A percentile compares a stretch with the other conserved stretches of the same genome.
Evolutionary conservation across 768 basidiomycete genomes (phyloP).

Genomic region (Russula emetica): DNA sequence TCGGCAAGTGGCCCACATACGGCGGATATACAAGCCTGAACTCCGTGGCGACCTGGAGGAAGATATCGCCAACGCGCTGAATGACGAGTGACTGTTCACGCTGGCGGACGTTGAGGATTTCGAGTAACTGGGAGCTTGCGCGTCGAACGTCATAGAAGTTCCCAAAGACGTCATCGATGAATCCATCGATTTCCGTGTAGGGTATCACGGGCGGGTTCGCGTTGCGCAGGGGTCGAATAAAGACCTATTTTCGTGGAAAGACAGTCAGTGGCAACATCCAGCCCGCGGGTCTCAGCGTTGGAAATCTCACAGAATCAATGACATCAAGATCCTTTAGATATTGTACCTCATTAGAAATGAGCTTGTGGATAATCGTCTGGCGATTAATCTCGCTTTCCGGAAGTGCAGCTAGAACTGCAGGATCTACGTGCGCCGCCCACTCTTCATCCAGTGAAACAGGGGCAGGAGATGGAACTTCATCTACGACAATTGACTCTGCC

Average conservation of each 20-base stretch:
- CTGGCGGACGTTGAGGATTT: slow-evolving; percentile 82
- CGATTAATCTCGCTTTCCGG: slow-evolving; percentile 75
- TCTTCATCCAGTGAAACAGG: slow-evolving; percentile 34
- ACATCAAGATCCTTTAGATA: slow-evolving; percentile 84
- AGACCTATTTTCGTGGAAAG: slow-evolving; percentile 39
- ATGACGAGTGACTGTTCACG: slow-evolving; percentile 80
- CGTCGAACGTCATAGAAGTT: slow-evolving; percentile 86
- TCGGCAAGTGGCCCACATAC: slow-evolving; percentile 79
- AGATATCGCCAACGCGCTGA: slow-evolving; percentile 81
- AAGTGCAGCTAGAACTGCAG: slow-evolving; percentile 48
- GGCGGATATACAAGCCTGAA: slow-evolving; percentile 83
- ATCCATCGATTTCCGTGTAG: slow-evolving; percentile 60
- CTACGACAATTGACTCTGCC: slow-evolving; percentile 12
- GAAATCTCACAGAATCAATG: slow-evolving; percentile 58
- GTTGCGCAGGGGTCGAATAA: slow-evolving; percentile 51
- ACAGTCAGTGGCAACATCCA: slow-evolving; percentile 40
- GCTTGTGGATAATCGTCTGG: slow-evolving; percentile 84
- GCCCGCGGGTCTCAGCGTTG: slow-evolving; percentile 37
- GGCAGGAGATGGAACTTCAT: slow-evolving; percentile 8
- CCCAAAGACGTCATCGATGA: slow-evolving; percentile 86
- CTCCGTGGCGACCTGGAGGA: slow-evolving; percentile 80
- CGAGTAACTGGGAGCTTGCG: slow-evolving; percentile 76
- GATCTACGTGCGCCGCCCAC: slow-evolving; percentile 53
- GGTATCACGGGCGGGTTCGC: slow-evolving; percentile 55
- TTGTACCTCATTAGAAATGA: slow-evolving; percentile 84